These are phyloP conservation scores for Russula sp. DNA, from an alignment of 768 basidiomycete genomes.

Conservation along the genomic window DNA sequence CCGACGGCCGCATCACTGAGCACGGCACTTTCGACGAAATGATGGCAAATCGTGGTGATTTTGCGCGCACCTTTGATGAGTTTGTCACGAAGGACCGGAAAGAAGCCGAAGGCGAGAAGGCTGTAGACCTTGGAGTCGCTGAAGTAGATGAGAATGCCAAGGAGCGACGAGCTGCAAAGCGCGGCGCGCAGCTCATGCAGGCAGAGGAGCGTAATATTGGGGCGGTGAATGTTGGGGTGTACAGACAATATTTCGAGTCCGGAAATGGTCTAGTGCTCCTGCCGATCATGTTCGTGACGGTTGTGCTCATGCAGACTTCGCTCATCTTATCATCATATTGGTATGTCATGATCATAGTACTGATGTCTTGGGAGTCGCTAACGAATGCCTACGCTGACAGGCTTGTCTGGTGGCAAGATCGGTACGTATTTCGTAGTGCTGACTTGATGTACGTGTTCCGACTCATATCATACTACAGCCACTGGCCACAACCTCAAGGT, in stretches of 20 bases:
- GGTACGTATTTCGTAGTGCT: slow-evolving; percentile 29
- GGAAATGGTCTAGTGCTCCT: slow-evolving; percentile 59
- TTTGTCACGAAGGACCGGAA: slow-evolving; percentile 57
- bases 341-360: slow-evolving; percentile 32
- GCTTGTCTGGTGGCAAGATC: slow-evolving; percentile 83
- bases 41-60: slow-evolving; percentile 54
- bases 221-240: slow-evolving; percentile 48
- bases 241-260: slow-evolving; percentile 58
- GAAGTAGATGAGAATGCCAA: slow-evolving; percentile 32
- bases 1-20: slow-evolving; percentile 72
- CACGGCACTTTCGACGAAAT: slow-evolving; percentile 73
- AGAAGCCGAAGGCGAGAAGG: slow-evolving; percentile 39
- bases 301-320: slow-evolving; percentile 61
- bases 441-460: too few species aligned
- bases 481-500: slow-evolving; percentile 51
- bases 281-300: slow-evolving; percentile 53
- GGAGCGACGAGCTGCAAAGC: slow-evolving; percentile 31
- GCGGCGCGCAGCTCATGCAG: slow-evolving; percentile 64
- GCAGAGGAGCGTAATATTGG: slow-evolving; percentile 78
- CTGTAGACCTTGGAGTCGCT: slow-evolving; percentile 31
- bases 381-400: slow-evolving; percentile 28
- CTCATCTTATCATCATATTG: slow-evolving; percentile 70
- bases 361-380: slow-evolving; percentile 6
- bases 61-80: slow-evolving; percentile 39
- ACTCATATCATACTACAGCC: slow-evolving; percentile 28